Conservation (phyloP, 345 rosid genomes). For the Eucalyptus virginea region DNA sequence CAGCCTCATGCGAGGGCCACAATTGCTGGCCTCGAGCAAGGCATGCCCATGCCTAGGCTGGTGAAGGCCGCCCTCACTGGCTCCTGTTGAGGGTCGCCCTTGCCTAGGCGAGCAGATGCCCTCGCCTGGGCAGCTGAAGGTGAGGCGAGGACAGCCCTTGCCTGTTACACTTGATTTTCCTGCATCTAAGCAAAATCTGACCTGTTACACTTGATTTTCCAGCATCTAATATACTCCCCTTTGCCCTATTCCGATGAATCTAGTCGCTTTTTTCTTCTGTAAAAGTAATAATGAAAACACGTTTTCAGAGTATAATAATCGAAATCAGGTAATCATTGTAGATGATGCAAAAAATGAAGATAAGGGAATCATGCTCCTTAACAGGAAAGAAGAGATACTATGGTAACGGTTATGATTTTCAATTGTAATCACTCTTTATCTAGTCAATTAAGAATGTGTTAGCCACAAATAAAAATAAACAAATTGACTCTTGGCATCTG, state of each 20-base stretch:
- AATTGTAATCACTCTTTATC: background rate
- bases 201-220: background rate
- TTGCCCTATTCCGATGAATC: background rate
- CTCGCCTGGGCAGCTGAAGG: rapidly evolving
- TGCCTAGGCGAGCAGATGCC: no score
- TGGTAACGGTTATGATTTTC: background rate
- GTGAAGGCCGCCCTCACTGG: no score
- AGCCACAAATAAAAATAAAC: background rate
- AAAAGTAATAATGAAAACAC: background rate
- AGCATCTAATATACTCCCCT: background rate
- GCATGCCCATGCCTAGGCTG: rapidly evolving
- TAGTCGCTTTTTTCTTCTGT: background rate
- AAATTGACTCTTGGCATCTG: background rate
- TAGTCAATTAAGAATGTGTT: background rate
- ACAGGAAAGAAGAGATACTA: background rate
- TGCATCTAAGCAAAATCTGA: background rate
- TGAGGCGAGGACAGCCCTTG: rapidly evolving
- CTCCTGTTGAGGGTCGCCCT: no score
- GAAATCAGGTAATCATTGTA: background rate
- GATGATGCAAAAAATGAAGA: background rate
- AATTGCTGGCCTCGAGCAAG: rapidly evolving
- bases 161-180: no score
- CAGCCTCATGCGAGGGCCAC: no score
- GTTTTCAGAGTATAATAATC: background rate
- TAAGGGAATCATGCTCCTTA: background rate